Evolutionary conservation across 2,329 filamentous ascomycete genomes (phyloP).

Genomic region (Exophiala lecanii-corni): DNA sequence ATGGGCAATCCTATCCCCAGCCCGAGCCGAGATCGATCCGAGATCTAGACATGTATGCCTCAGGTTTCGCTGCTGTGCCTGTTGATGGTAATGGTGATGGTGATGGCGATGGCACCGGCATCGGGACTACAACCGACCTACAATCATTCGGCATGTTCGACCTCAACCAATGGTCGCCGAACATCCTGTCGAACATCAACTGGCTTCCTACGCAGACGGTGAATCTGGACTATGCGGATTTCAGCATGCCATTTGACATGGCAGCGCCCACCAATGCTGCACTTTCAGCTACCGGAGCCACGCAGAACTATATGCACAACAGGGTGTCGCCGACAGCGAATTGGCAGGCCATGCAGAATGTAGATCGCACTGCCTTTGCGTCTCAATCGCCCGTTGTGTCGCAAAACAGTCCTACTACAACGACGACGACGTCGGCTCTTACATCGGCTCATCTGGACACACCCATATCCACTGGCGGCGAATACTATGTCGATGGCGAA

Average conservation of each 20-base stretch:
- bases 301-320: neutral
- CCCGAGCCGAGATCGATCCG: neutral
- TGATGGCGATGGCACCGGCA: neutral
- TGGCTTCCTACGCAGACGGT: slow-evolving; percentile 33
- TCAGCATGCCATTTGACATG: slow-evolving; percentile 4
- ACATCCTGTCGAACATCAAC: slow-evolving; percentile 32
- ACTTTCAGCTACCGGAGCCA: slow-evolving; percentile 8
- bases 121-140: too few relatives aligned
- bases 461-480: slow-evolving; percentile 11
- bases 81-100: neutral
- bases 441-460: neutral
- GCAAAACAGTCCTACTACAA: neutral
- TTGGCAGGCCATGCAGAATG: too few relatives aligned
- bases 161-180: slow-evolving; percentile 17
- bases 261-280: slow-evolving; percentile 5
- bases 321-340: neutral
- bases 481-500: slow-evolving; percentile 31
- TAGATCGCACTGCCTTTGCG: neutral
- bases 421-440: neutral
- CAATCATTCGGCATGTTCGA: too few relatives aligned
- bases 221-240: slow-evolving; percentile 5
- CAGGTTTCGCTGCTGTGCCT: neutral
- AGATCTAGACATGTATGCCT: neutral
- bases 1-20: neutral
- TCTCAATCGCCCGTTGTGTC: neutral